Evolutionary conservation across 2,329 filamentous ascomycete species (phyloP), one percentile per base, ranked within the genome.

Genomic region (Trichoderma semiorbis): DNA sequence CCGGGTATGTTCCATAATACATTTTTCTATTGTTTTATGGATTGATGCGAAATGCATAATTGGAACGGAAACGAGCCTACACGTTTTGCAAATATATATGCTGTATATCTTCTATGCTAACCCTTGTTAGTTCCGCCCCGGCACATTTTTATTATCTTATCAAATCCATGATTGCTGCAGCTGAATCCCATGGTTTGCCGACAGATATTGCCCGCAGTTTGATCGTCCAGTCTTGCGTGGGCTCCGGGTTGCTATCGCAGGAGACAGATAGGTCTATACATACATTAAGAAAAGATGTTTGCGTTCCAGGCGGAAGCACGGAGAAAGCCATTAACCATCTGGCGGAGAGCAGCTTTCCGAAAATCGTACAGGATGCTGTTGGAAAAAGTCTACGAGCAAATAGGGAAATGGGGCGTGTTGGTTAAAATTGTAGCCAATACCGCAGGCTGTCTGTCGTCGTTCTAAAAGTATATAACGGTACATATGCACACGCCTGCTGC

Each of bases 131-230:
- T 60, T 69, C 65, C 26, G 65, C 65, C 18, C 65, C 65, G 12
- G 65, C 65, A n/a, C 65, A 69, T 14, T 69, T 69, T 36, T 69
- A 57, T 30, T 69, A 69, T 57, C 28, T 69, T 8, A 69, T 69
- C 24, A 53, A 69, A 16, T 69, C 65, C 24, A 69, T 69, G 30
- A 43, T 69, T 30, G 12, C 65, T 57, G 65, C 34, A 10, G 65
- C 47, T 1, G 65, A 34, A n/a, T 34, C 53, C 12, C 28, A 69
- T 36, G 65, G 65, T 12, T 28, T 69, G 14, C 36, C 65, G 6
- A 53, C 50, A 24, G 65, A 69, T n/a, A 60, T 57, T 18, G 65
- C 65, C 34, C 50, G 65, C 16, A 57, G 47, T 36, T 24, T 69
- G 65, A 36, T 69, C 24, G 65, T 69, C 3, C 65, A 69, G 34